Conservation (phyloP, 2,329 filamentous ascomycete genomes). For the Coniochaeta hoffmannii region DNA sequence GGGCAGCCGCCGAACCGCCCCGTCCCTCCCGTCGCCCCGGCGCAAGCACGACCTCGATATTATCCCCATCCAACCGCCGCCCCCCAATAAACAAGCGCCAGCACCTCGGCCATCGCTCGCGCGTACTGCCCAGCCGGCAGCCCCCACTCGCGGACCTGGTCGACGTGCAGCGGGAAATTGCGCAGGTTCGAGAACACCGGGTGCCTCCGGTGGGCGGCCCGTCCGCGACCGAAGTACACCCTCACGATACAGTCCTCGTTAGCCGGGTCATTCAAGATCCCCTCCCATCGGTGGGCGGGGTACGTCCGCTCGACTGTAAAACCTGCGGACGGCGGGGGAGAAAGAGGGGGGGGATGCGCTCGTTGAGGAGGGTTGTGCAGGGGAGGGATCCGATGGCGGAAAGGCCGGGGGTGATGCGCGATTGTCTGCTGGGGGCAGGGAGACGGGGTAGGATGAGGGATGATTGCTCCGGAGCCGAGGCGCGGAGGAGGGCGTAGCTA, state of each 20-base stretch:
- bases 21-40: slow-evolving; percentile 6
- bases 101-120: slow-evolving; percentile 35
- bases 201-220: too few relatives aligned
- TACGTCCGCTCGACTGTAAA: not conserved
- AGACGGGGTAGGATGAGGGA: too few relatives aligned
- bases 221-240: not conserved
- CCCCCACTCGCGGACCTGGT: slow-evolving; percentile 38
- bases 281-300: not conserved
- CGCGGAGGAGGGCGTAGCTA: not conserved
- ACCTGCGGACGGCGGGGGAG: not conserved
- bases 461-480: too few relatives aligned
- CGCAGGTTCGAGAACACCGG: slow-evolving; percentile 37
- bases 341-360: not conserved
- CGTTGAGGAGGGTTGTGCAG: not conserved
- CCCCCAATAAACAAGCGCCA: slow-evolving; percentile 44
- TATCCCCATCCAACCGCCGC: slow-evolving; percentile 40
- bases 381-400: not conserved
- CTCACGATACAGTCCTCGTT: not conserved
- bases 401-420: not conserved
- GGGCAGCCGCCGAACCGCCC: slow-evolving; percentile 5
- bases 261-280: not conserved
- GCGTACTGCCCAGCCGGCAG: slow-evolving; percentile 30
- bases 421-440: too few relatives aligned
- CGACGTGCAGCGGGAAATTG: slow-evolving; percentile 40
- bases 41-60: slow-evolving; percentile 48